Base-by-base conservation (phyloP, 139 green algal species). In the Chlorella sp. region DNA sequence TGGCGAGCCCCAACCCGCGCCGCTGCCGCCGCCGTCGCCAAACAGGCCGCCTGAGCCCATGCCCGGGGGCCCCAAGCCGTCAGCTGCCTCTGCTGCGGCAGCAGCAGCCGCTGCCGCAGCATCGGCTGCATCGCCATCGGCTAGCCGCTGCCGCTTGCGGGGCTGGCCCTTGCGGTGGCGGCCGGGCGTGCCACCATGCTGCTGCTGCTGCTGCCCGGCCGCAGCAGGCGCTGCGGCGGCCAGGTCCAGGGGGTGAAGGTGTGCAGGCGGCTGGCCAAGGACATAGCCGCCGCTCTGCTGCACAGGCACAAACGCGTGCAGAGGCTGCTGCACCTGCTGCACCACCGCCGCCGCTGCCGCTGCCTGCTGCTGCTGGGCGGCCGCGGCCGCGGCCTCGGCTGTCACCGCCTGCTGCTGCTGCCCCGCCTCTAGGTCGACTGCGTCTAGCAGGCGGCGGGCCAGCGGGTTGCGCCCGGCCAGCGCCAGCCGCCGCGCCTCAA, bases 101-200 rank as follows among this genome's bases (percentile, higher is more conserved):
- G n/a, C n/a, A n/a, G n/a, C n/a, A n/a, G n/a, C n/a, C n/a, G n/a
- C n/a, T n/a, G n/a, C n/a, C n/a, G n/a, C n/a, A n/a, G n/a, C n/a
- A n/a, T n/a, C n/a, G n/a, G 23, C 47, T 36, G 38, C 12, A 15
- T 23, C 18, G 47, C 20, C 11, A 3, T 56, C 34, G 9, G 34
- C 21, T 5, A 32, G 38, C 20, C 76, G 76, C 25, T 23, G 60
- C 57, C 76, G 76, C 76, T 82, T 82, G 26, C 57, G 76, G 6
- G 76, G 76, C 9, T 63, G 34, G 16, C 57, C 60, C 76, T 82
- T 82, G 76, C 76, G 76, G 30, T 82, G 60, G 38, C 76, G 56
- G 11, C 44, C 56, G 1, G 75, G 75, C 0, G 75, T 75, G 70
- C 41, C 26, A 18, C 26, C 36, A 7, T 60, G 70, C 70, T 78